A percentile compares a stretch with the other conserved stretches of the same genome.
Conservation (phyloP, 805 yeast species). For the Tetrapisispora taiwanensis region DNA sequence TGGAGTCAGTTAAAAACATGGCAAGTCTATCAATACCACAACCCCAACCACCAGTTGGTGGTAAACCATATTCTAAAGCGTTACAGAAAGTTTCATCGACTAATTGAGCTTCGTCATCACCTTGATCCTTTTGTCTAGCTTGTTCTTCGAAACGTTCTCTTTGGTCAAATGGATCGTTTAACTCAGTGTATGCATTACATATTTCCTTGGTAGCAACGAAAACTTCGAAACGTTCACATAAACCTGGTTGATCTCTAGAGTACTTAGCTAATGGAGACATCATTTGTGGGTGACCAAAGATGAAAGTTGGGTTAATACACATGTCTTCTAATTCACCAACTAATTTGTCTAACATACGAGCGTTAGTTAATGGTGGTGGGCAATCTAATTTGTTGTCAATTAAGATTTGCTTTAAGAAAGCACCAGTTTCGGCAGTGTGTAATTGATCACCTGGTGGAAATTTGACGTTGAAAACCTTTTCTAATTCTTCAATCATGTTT, state of each 20-base stretch:
- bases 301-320: conserved; percentile 93
- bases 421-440: conserved; percentile 89
- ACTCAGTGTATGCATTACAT: conserved; percentile 95
- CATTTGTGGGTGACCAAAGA: conserved; percentile 98
- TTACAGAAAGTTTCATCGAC: conserved; percentile 95
- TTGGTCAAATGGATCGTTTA: conserved; percentile 98
- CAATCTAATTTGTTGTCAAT: conserved; percentile 78
- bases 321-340: conserved; percentile 94
- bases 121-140: conserved; percentile 96
- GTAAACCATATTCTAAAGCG: conserved; percentile 95
- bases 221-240: conserved; percentile 97
- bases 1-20: conserved; percentile 94
- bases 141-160: conserved; percentile 96
- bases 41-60: conserved; percentile 99
- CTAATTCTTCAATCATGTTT: conserved; percentile 93
- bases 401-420: conserved; percentile 73
- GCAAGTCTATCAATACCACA: conserved; percentile 97
- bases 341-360: conserved; percentile 96
- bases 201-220: conserved; percentile 98
- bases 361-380: conserved; percentile 85
- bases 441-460: conserved; percentile 95
- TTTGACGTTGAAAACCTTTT: conserved; percentile 71
- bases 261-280: conserved; percentile 98
- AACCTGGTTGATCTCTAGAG: conserved; percentile 83
- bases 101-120: conserved; percentile 97